Percentiles rank a stretch among this genome's conserved stretches.
Evolutionary conservation across 31 red algal species (phyloP).

Genomic region (Porphyra umbilicalis): DNA sequence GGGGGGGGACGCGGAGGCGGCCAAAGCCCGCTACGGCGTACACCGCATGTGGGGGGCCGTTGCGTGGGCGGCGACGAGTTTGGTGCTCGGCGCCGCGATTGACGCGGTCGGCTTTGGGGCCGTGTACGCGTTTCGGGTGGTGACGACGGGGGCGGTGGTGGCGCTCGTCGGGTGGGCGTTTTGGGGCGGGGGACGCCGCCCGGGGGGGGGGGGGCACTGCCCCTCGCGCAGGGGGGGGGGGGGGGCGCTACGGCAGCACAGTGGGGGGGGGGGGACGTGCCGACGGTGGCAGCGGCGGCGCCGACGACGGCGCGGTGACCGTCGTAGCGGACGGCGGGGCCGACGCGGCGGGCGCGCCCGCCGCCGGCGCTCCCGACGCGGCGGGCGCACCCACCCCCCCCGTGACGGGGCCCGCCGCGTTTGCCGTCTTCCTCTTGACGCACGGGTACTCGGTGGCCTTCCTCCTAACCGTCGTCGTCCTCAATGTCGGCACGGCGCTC

Average conservation of each 20-base stretch:
- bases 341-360: neutral
- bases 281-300: neutral
- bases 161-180: neutral
- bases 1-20: neutral
- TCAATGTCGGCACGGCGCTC: slow-evolving; percentile 39
- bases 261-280: neutral
- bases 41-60: slow-evolving; percentile 55
- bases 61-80: slow-evolving; percentile 44
- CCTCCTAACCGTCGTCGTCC: slow-evolving; percentile 27
- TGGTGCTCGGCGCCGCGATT: slow-evolving; percentile 14
- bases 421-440: neutral
- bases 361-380: neutral
- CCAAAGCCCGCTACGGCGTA: slow-evolving; percentile 15
- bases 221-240: too few species aligned
- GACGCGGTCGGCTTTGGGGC: neutral
- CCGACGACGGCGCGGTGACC: neutral
- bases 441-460: slow-evolving; percentile 11
- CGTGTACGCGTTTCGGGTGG: neutral
- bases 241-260: too few species aligned
- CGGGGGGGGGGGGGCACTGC: neutral
- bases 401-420: neutral
- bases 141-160: neutral
- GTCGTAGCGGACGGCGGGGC: neutral
- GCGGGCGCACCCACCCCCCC: neutral
- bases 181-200: neutral